phyloP scores from a whole-genome alignment of 257 asterid species.

The Gynochthodes officinalis region DNA sequence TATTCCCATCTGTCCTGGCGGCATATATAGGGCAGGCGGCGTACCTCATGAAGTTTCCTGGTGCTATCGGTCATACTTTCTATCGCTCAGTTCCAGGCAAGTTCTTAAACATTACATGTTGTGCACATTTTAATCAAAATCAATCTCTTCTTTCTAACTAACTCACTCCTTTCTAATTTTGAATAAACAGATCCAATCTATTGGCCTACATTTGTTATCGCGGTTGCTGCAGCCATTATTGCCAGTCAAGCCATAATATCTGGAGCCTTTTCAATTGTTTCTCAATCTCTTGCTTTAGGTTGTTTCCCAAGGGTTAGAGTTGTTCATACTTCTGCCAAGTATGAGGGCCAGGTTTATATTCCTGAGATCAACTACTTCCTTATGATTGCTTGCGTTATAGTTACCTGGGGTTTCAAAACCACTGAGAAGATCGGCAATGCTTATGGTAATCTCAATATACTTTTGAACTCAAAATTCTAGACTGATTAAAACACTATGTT shows the following conservation, averaged over 20 bases:
- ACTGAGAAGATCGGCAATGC: conserved; percentile 64
- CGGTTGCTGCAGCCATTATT: conserved; percentile 64
- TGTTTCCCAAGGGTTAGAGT: conserved; percentile 74
- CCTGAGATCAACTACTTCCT: conserved; percentile 69
- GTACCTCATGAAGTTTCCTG: conserved; percentile 48
- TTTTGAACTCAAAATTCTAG: neutral
- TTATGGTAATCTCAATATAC: conserved; percentile 39
- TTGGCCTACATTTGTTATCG: conserved; percentile 77
- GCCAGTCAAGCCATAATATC: conserved; percentile 91
- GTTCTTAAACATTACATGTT: neutral
- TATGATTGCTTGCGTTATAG: conserved; percentile 61
- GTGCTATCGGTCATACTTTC: conserved; percentile 34
- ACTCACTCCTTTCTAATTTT: neutral
- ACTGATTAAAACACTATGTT: no score
- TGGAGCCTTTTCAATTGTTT: conserved; percentile 53
- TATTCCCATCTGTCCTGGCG: conserved; percentile 46
- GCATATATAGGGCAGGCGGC: conserved; percentile 76
- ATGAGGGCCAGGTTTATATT: conserved; percentile 74
- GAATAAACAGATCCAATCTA: conserved; percentile 42
- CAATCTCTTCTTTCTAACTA: no score
- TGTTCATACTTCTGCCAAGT: conserved; percentile 60
- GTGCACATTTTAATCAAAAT: neutral
- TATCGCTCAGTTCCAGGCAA: conserved; percentile 56
- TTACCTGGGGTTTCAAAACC: conserved; percentile 47
- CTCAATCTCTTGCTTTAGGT: conserved; percentile 56